Conservation (phyloP, 371 early-diverging fungal genomes). For the Mortierella sp. region DNA sequence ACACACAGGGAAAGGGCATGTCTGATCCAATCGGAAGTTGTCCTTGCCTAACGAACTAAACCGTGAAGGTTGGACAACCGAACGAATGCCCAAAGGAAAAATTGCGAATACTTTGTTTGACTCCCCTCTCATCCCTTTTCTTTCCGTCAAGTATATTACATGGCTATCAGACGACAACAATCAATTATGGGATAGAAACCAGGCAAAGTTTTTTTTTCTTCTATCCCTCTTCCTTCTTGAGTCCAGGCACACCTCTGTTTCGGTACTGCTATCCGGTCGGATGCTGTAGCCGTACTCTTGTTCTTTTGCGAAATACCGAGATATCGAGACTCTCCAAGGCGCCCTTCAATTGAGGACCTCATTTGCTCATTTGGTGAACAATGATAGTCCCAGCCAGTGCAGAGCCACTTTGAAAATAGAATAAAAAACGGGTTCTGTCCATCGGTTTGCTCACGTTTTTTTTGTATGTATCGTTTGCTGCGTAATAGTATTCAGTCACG, state of each 20-base stretch:
- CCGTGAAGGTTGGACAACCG: background rate
- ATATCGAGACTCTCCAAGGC: background rate
- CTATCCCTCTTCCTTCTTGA: background rate
- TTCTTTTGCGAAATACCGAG: background rate
- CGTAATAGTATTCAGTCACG: background rate
- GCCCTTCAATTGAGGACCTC: background rate
- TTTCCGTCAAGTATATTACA: background rate
- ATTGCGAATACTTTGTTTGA: background rate
- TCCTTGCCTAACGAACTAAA: background rate
- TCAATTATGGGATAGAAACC: too few relatives aligned
- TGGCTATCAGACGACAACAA: too few relatives aligned
- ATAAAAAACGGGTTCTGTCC: too few relatives aligned
- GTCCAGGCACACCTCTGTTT: background rate
- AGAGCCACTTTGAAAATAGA: too few relatives aligned
- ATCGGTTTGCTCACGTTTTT: too few relatives aligned
- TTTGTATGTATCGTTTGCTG: too few relatives aligned
- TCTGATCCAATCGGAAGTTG: constrained; percentile 3
- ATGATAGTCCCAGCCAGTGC: too few relatives aligned
- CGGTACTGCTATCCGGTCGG: background rate
- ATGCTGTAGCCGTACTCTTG: background rate
- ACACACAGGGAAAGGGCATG: background rate
- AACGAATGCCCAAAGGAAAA: background rate
- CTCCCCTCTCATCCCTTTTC: background rate
- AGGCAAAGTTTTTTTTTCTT: too few relatives aligned
- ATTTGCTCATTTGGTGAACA: too few relatives aligned